These are phyloP conservation scores for Acacia concinna DNA, from an alignment of 331 rosid species.

Conservation along the genomic window DNA sequence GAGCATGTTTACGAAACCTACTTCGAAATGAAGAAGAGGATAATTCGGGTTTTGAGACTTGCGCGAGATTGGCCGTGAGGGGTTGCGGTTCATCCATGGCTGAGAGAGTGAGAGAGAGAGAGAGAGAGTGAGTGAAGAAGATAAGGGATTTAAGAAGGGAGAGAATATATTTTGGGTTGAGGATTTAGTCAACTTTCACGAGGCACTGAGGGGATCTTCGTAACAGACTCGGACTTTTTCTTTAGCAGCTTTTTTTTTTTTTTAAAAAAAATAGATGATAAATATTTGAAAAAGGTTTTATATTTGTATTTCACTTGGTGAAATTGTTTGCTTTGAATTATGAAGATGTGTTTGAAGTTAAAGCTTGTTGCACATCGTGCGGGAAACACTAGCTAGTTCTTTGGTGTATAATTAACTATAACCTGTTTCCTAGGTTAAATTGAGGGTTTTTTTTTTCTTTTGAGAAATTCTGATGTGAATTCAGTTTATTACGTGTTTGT, in stretches of 20 bases:
- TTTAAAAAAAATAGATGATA: no score
- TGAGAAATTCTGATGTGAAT: no score
- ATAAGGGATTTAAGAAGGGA: conserved; percentile 15
- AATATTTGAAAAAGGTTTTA: no score
- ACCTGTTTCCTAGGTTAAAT: no score
- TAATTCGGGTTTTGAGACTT: conserved; percentile 3
- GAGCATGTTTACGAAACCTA: conserved; percentile 34
- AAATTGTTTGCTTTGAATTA: no score
- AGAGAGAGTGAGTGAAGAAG: not conserved
- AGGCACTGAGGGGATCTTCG: not conserved
- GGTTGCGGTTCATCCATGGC: conserved; percentile 55
- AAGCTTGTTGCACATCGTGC: no score
- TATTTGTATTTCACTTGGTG: no score
- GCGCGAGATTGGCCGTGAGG: conserved; percentile 17
- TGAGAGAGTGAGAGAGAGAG: not conserved
- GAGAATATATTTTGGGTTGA: conserved; percentile 15
- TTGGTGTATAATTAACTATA: no score
- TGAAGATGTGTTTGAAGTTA: no score
- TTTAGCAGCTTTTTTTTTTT: not conserved
- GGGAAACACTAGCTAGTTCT: no score
- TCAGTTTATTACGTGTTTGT: no score
- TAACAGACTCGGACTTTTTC: not conserved
- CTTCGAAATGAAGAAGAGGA: conserved; percentile 31
- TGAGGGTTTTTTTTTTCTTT: no score
- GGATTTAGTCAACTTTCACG: conserved; percentile 23